phyloP scores from a whole-genome alignment of 148 eudicot genomes.

The Amaranthus palmeri region DNA sequence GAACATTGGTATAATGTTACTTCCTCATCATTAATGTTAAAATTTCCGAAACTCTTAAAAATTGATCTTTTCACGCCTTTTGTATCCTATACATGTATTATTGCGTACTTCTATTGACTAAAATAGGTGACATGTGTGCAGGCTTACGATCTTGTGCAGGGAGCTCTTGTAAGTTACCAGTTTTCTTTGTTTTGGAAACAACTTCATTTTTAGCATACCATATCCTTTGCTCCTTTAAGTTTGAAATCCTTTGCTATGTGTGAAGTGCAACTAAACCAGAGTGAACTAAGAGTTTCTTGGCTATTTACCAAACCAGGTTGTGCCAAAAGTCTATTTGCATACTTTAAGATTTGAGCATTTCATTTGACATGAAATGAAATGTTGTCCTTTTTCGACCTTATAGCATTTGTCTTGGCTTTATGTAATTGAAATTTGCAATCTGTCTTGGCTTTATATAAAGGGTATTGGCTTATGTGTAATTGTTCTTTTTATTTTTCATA shows the following conservation, averaged over 20 bases:
- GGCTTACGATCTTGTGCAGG: conserved; percentile 90
- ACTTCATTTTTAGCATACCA: neutral
- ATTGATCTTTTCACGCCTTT: neutral
- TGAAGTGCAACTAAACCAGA: neutral
- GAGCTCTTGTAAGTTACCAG: conserved; percentile 60
- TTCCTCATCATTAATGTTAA: neutral
- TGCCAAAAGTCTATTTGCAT: too few relatives aligned
- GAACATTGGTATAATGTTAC: conserved; percentile 51
- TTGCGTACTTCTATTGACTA: conserved; percentile 1
- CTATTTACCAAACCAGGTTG: too few relatives aligned
- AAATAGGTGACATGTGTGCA: conserved; percentile 34
- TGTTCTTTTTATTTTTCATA: too few relatives aligned
- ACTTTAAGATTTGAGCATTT: too few relatives aligned
- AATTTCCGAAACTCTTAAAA: neutral
- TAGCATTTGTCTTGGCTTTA: too few relatives aligned
- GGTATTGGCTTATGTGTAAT: too few relatives aligned
- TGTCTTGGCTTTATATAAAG: too few relatives aligned
- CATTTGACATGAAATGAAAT: too few relatives aligned
- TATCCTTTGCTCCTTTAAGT: neutral
- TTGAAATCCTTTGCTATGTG: neutral
- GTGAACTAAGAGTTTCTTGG: too few relatives aligned
- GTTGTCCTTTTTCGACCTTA: too few relatives aligned
- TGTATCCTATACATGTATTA: neutral
- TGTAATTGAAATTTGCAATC: too few relatives aligned
- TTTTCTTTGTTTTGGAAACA: neutral